Base-by-base conservation (phyloP, 2,329 filamentous ascomycete species). In the Clonostachys byssicola region DNA sequence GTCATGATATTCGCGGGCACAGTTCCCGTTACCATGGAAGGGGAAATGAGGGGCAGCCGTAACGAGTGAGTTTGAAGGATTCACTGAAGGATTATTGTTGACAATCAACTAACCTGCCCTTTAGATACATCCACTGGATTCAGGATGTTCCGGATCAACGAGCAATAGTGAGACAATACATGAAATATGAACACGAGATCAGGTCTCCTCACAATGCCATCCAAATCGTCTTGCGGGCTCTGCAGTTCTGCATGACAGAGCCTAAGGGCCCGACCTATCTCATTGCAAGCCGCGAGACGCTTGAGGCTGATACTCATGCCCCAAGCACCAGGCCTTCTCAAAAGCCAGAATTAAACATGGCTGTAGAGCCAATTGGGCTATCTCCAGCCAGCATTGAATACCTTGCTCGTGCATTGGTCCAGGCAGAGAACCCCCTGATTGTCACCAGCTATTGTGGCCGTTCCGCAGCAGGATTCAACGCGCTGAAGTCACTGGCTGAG, bases 1-100 rank as follows among this genome's bases (percentile, higher is more conserved):
- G 63, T 66, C 10, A 50, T 68, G 3, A 66, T 75, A 14, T 67
- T 75, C 48, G 72, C 72, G 0, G 72, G 72, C 0, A 55, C 72
- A 1, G 67, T 62, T 1, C 72, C 71, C 2, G 64, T 65, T 17
- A 75, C 72, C 0, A 61, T 67, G 33, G 66, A 72, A 47, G 68
- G 69, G 16, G 68, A 73, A 56, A 49, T 72, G 51, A 61, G 60
- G 17, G 70, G 70, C 3, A 63, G 60, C 1, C 60, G 66, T 34
- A 70, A 66, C 40, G 66, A 70, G 55, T 62, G 48, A 58, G 4
- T 34, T 53, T 10, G 33, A 30, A 10, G 9, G 10, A 30, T 30
- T 30, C 12, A 35, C 10, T 43, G 14, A 41, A 10, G 20, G n/a
- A 23, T 18, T 16, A n/a, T 34, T 4, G 18, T n/a, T 42, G n/a